Base-by-base conservation (phyloP, 2,329 filamentous ascomycete species). In the Emergomyces pasteurianus region DNA sequence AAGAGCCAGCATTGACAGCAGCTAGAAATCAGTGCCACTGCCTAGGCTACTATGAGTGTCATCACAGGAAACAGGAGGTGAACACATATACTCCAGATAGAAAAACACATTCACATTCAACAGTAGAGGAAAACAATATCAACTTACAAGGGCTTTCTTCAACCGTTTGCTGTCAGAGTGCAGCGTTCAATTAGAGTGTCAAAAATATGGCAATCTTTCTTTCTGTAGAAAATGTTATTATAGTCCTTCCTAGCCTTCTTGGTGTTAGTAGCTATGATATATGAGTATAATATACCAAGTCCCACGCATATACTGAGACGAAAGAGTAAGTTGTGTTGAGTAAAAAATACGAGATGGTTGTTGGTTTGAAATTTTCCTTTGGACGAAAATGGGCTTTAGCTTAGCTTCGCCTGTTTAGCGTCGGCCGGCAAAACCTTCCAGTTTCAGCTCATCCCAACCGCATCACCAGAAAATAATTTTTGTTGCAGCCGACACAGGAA, bases 11-110 rank as follows among this genome's bases (percentile, higher is more conserved):
- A 80, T 74, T 65, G 78, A 75, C 74, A 72, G 73, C 70, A 72
- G 76, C 77, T 74, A 77, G 78, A 80, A 80, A 78, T 79, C 77
- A 79, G 72, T 78, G 76, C 73, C 72, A 69, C 71, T 74, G 74
- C 72, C 77, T 80, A 73, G 74, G 75, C 73, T 71, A 66, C 65
- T 69, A 70, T 74, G 69, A 65, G 68, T 70, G 72, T 79, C 77
- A 79, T 80, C 78, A 78, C 67, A 66, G 73, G 72, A 75, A 69
- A 67, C 21, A 36, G 12, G 23, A 9, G 53, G 34, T 34, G 63
- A 63, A 58, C 63, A 64, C 61, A 60, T 64, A 54, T 56, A 61
- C 59, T 54, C 61, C 61, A 62, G 64, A 62, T 9, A 28, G 5
- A 14, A 55, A 64, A 62, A 63, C 62, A 60, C 58, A 58, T 7